Evolutionary conservation across 2,329 filamentous ascomycete species (phyloP).

Genomic region (Ophiostoma montium): DNA sequence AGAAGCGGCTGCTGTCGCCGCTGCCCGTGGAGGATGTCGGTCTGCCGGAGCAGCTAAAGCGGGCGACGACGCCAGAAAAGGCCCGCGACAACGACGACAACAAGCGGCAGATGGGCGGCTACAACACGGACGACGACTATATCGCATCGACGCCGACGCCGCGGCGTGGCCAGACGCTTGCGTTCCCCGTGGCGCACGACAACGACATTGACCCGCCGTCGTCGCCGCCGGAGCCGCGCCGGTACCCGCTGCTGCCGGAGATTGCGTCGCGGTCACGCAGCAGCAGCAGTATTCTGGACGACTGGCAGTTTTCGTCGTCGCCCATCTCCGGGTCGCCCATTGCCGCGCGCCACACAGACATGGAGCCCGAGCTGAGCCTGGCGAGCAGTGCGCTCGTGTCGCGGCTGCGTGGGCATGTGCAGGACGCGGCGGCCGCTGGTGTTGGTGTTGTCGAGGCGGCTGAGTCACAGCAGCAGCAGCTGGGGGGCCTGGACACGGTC

Average conservation of each 20-base stretch:
- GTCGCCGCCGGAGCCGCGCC: slow-evolving; percentile 41
- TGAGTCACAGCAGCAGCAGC: not conserved
- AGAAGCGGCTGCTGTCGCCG: slow-evolving; percentile 2
- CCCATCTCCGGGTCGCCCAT: slow-evolving; percentile 38
- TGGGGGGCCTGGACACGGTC: not conserved
- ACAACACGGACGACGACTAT: slow-evolving; percentile 30
- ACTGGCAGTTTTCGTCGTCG: slow-evolving; percentile 43
- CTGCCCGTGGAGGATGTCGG: slow-evolving; percentile 1
- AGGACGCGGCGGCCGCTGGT: not conserved
- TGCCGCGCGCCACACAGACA: slow-evolving; percentile 18
- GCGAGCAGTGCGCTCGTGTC: not conserved
- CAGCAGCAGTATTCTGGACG: slow-evolving; percentile 22
- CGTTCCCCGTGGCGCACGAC: slow-evolving; percentile 24
- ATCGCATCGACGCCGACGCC: slow-evolving; percentile 48
- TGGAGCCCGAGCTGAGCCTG: slow-evolving; percentile 11
- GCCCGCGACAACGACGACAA: not conserved
- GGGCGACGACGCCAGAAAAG: slow-evolving; percentile 32
- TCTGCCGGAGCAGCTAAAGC: slow-evolving; percentile 12
- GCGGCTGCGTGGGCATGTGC: not conserved
- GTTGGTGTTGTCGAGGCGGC: not conserved
- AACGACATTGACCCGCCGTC: slow-evolving; percentile 38
- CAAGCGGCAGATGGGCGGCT: too few relatives aligned
- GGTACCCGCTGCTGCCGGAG: slow-evolving; percentile 36
- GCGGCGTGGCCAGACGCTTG: slow-evolving; percentile 36
- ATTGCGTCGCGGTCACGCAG: slow-evolving; percentile 34